Base-by-base conservation (phyloP, 495 filamentous ascomycete genomes). In the Aspergillus nanangensis region DNA sequence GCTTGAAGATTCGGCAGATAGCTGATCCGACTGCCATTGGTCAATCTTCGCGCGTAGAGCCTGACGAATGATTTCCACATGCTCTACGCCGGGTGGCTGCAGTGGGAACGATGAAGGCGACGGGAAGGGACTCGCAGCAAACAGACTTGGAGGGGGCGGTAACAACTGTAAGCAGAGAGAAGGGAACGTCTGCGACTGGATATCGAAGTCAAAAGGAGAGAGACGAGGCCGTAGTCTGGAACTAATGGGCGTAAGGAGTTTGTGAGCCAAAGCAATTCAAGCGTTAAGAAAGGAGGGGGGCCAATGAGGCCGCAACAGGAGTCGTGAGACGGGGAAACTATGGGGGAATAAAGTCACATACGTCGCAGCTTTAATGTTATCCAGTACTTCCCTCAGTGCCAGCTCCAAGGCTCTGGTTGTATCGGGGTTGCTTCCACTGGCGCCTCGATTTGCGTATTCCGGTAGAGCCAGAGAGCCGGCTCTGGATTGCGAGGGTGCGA, bases 331-430 rank as follows among this genome's bases (percentile, higher is more conserved):
- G 20, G 24, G 15, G 18, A 14, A 18, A 25, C 27, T 19, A 19
- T 13, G 23, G 10, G 14, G 38, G 49, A 41, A 52, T 41, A 34
- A 44, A 31, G 24, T 23, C 21, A 56, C 80, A 47, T 73, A 92
- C 88, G 81, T 90, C 37, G 90, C 89, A 50, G 89, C 88, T 58
- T 84, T 81, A 48, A 90, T 74, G 48, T 82, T 90, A 36, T 82
- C 80, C 13, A 94, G 67, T 31, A 95, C 71, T 58, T 96, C 90
- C 45, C 83, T 72, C 55, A 96, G 66, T 8, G 90, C 90, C 52
- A 94, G 59, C 64, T 95, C 88, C n/a, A 89, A 78, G 4, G 90
- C 90, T 46, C 79, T 79, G 32, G 80, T 79, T 17, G 78, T 88
- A 55, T 94, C 88, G 51, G 79, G 66, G 24, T 82, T 83, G 81